A percentile compares a stretch with the other conserved stretches of the same genome.
phyloP scores from a whole-genome alignment of 2,329 filamentous ascomycete genomes.

The Eurotiales sp. region DNA sequence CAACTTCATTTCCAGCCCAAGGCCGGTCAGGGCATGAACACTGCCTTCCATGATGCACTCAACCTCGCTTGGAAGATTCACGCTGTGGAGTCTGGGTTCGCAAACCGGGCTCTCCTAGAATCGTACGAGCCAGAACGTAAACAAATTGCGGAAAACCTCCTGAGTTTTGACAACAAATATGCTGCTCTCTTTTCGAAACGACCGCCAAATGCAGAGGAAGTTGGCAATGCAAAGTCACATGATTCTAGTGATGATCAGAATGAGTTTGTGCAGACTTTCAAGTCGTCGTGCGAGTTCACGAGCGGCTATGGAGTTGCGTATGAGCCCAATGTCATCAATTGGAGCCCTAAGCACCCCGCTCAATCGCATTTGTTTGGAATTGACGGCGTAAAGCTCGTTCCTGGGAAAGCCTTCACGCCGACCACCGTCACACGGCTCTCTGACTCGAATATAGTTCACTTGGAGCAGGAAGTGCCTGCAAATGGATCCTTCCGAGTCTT shows the following conservation, averaged over 20 bases:
- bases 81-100: constrained; percentile 79
- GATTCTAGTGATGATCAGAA: constrained; percentile 47
- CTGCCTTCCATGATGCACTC: constrained; percentile 61
- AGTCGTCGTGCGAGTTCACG: constrained; percentile 86
- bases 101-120: constrained; percentile 67
- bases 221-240: constrained; percentile 59
- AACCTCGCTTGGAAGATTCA: constrained; percentile 98
- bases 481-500: constrained; percentile 87
- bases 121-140: constrained; percentile 88
- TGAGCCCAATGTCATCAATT: constrained; percentile 77
- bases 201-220: constrained; percentile 68
- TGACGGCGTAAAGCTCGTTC: constrained; percentile 60
- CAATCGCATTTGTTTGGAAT: constrained; percentile 68
- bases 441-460: constrained; percentile 83
- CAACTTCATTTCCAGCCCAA: constrained; percentile 45
- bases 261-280: constrained; percentile 84
- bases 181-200: constrained; percentile 83
- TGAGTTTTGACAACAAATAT: constrained; percentile 85
- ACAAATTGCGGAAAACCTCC: constrained; percentile 74
- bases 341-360: constrained; percentile 69
- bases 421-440: constrained; percentile 80
- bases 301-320: constrained; percentile 89
- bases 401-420: constrained; percentile 73
- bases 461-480: constrained; percentile 84
- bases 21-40: constrained; percentile 63